Conservation (phyloP, 257 asterid species). For the Nicotiana noctiflora region DNA sequence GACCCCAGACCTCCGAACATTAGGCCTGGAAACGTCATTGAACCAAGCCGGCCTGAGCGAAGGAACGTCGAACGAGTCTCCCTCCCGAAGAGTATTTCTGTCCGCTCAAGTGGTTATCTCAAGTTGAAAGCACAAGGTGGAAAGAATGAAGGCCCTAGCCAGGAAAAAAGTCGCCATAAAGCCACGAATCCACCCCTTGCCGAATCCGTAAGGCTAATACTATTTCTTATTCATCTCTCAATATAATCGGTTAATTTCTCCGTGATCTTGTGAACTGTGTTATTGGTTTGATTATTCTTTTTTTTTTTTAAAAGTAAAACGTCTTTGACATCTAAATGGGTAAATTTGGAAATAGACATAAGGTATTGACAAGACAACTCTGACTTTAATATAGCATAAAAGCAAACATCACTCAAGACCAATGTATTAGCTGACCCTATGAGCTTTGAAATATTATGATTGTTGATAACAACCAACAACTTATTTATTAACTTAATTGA, state of each 20-base stretch:
- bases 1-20: constrained; percentile 8
- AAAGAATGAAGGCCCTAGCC: constrained; percentile 19
- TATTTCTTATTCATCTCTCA: neutral
- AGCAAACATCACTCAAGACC: too few relatives aligned
- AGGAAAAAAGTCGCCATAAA: constrained; percentile 21
- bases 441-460: too few relatives aligned
- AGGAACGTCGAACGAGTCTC: constrained; percentile 35
- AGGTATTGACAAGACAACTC: too few relatives aligned
- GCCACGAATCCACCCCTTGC: constrained; percentile 18
- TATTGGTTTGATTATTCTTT: neutral
- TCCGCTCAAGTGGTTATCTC: constrained; percentile 57
- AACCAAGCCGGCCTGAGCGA: constrained; percentile 32
- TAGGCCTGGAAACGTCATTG: constrained; percentile 16
- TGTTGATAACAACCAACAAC: too few relatives aligned
- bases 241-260: neutral
- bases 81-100: constrained; percentile 76
- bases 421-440: too few relatives aligned
- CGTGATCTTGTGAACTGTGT: neutral
- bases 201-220: constrained; percentile 37
- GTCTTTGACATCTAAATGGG: too few relatives aligned
- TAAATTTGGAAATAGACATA: too few relatives aligned
- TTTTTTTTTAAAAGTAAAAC: too few relatives aligned
- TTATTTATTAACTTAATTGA: too few relatives aligned
- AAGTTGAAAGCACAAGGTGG: constrained; percentile 26
- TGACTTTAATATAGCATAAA: too few relatives aligned